phyloP scores from a whole-genome alignment of 75 land plant genomes.

The Pinus tabuliformis region DNA sequence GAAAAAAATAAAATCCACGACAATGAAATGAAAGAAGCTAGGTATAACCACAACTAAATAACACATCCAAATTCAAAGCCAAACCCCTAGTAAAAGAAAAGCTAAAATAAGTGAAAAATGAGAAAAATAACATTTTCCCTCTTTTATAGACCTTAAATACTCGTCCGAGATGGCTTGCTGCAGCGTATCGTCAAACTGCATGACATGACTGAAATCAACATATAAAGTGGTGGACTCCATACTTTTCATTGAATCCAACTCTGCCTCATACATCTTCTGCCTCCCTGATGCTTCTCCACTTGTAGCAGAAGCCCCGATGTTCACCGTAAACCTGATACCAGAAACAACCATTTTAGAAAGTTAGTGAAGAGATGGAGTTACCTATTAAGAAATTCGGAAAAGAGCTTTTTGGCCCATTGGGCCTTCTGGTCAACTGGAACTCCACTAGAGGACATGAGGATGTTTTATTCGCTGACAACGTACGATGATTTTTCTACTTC shows the following conservation, averaged over 20 bases:
- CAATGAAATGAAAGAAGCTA: too few species aligned
- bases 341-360: not conserved
- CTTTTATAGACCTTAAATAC: constrained; percentile 52
- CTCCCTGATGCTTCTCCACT: constrained; percentile 29
- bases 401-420: constrained; percentile 61
- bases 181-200: constrained; percentile 69
- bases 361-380: constrained; percentile 7
- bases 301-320: constrained; percentile 19
- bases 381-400: constrained; percentile 84
- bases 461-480: too few species aligned
- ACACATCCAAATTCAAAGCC: not conserved
- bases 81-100: not conserved
- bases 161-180: constrained; percentile 83
- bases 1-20: too few species aligned
- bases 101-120: not conserved
- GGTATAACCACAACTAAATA: not conserved
- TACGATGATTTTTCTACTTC: too few species aligned
- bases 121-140: not conserved
- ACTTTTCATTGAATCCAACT: constrained; percentile 59
- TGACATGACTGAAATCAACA: constrained; percentile 90
- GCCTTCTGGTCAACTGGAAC: constrained; percentile 65
- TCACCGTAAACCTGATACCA: constrained; percentile 36
- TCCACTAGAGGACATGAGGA: too few species aligned
- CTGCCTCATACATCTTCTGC: constrained; percentile 50
- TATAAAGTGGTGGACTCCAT: constrained; percentile 81